Percentiles rank a stretch among this genome's conserved stretches.
These are phyloP conservation scores for Apiotrichum brassicae DNA, from an alignment of 1,284 basidiomycete genomes.

Conservation along the genomic window DNA sequence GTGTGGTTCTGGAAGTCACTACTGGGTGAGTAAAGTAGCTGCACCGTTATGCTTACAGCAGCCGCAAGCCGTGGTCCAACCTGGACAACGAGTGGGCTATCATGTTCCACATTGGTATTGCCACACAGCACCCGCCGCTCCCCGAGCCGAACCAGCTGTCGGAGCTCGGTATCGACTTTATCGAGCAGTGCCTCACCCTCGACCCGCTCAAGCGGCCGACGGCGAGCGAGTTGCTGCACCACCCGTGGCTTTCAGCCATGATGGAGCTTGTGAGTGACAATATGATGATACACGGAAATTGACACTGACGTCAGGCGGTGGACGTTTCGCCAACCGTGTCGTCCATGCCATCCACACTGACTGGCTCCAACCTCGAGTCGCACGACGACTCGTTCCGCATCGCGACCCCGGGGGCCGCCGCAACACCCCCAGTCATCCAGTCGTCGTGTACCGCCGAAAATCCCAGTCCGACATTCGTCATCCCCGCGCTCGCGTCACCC, in stretches of 20 bases:
- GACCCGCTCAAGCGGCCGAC: constrained; percentile 78
- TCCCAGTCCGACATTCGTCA: neutral
- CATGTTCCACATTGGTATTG: constrained; percentile 98
- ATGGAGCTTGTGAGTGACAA: constrained; percentile 27
- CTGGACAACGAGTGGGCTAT: constrained; percentile 99
- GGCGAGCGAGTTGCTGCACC: constrained; percentile 76
- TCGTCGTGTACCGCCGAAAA: neutral
- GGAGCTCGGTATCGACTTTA: constrained; percentile 86
- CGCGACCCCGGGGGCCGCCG: neutral
- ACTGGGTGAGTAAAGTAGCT: constrained; percentile 59
- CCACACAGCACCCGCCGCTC: constrained; percentile 91
- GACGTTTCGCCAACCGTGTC: constrained; percentile 8
- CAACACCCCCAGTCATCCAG: neutral
- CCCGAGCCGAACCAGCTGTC: constrained; percentile 87
- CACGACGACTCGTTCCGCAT: neutral
- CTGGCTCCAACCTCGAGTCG: neutral
- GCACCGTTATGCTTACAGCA: neutral
- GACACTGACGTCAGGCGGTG: neutral
- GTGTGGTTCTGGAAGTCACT: constrained; percentile 91
- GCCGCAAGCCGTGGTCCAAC: constrained; percentile 92
- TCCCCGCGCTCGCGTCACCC: neutral
- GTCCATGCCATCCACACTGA: constrained; percentile 8
- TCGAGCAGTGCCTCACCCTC: constrained; percentile 83
- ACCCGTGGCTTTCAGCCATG: constrained; percentile 71
- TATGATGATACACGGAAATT: too few relatives aligned